phyloP scores from a whole-genome alignment of 768 basidiomycete genomes.

The Glaciozyma antarctica region DNA sequence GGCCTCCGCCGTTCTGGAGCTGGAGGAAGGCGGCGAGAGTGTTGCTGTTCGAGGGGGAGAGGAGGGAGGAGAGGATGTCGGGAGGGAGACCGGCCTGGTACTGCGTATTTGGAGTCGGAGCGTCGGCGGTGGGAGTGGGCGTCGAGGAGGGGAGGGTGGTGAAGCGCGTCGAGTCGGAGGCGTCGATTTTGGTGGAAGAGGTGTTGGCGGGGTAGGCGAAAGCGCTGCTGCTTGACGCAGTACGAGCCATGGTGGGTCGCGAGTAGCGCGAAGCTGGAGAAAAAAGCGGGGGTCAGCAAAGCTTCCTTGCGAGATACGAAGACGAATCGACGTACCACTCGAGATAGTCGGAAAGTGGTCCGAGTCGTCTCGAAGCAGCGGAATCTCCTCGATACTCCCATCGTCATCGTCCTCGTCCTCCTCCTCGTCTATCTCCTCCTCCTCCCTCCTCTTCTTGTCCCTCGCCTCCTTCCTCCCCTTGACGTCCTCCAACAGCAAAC shows the following conservation, averaged over 20 bases:
- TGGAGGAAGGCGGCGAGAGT: slow-evolving; percentile 11
- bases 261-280: slow-evolving; percentile 3
- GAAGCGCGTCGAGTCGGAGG: slow-evolving; percentile 17
- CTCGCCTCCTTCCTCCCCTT: slow-evolving; percentile 39
- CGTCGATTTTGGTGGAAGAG: background rate
- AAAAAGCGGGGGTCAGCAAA: background rate
- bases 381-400: slow-evolving; percentile 30
- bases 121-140: slow-evolving; percentile 1
- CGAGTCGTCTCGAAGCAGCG: slow-evolving; percentile 7
- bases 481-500: slow-evolving; percentile 42
- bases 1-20: slow-evolving; percentile 2
- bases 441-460: slow-evolving; percentile 4
- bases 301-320: background rate
- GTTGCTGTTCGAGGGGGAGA: slow-evolving; percentile 11
- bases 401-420: slow-evolving; percentile 40
- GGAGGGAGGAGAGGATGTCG: slow-evolving; percentile 20
- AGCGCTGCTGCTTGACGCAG: background rate
- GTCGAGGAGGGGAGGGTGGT: slow-evolving; percentile 16
- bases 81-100: slow-evolving; percentile 7
- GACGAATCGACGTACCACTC: slow-evolving; percentile 10
- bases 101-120: background rate
- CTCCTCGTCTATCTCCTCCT: slow-evolving; percentile 39
- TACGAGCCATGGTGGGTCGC: background rate
- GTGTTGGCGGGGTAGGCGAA: background rate
- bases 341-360: slow-evolving; percentile 23